phyloP scores from a whole-genome alignment of 2,329 filamentous ascomycete genomes.

The Pseudovirgaria hyperparasitica region DNA sequence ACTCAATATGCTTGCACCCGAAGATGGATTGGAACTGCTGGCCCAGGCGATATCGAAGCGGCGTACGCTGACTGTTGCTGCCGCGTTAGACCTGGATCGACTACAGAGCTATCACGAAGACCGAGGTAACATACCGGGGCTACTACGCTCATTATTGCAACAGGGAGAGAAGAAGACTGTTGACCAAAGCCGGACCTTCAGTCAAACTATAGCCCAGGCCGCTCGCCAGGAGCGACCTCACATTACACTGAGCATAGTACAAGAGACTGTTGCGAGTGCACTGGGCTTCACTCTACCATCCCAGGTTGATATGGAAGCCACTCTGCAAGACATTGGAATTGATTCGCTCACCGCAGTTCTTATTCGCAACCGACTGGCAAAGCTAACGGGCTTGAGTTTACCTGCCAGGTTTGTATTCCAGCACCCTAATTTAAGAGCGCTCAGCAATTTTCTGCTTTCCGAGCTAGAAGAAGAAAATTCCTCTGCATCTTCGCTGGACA shows the following conservation, averaged over 20 bases:
- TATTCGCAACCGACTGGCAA: constrained; percentile 4
- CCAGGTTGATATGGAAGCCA: constrained; percentile 1
- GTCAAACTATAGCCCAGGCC: background rate
- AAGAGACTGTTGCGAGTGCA: constrained; percentile 3
- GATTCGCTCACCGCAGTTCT: constrained; percentile 5
- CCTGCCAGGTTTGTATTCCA: constrained; percentile 1
- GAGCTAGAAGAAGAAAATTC: background rate
- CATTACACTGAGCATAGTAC: constrained; percentile 4
- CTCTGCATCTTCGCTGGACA: background rate
- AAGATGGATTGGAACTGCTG: no score
- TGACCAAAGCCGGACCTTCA: background rate
- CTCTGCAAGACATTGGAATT: constrained; percentile 4
- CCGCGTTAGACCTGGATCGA: no score
- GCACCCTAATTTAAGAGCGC: constrained; percentile 2
- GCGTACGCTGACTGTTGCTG: no score
- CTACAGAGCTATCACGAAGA: no score
- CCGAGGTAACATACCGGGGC: constrained; percentile 1
- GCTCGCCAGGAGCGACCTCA: constrained; percentile 1
- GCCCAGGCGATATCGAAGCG: no score
- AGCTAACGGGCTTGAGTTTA: constrained; percentile 2
- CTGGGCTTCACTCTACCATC: constrained; percentile 1
- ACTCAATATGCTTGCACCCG: no score
- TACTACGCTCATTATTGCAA: constrained; percentile 2
- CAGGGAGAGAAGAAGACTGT: constrained; percentile 1
- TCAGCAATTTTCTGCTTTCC: constrained; percentile 4